These are phyloP conservation scores for Hymenoscyphus salicellus DNA, from an alignment of 2,329 filamentous ascomycete species.

Conservation along the genomic window DNA sequence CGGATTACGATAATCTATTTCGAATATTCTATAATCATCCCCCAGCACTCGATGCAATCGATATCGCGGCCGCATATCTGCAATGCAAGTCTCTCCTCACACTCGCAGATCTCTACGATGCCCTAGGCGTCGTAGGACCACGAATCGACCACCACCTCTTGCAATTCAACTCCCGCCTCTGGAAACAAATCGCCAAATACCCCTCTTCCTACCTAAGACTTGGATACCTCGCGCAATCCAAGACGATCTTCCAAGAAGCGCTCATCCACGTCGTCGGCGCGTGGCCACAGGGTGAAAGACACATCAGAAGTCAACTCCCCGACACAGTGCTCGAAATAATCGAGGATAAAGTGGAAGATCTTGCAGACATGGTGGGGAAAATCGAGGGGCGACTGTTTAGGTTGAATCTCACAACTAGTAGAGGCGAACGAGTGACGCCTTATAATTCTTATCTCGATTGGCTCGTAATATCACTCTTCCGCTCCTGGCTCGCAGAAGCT, in stretches of 20 bases:
- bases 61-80: slow-evolving; percentile 88
- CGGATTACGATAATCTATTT: slow-evolving; percentile 94
- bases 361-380: slow-evolving; percentile 76
- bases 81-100: slow-evolving; percentile 88
- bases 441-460: slow-evolving; percentile 81
- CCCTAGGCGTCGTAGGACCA: slow-evolving; percentile 79
- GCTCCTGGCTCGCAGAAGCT: slow-evolving; percentile 90
- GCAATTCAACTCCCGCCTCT: slow-evolving; percentile 84
- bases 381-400: slow-evolving; percentile 81
- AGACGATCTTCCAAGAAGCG: slow-evolving; percentile 81
- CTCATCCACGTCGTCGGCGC: slow-evolving; percentile 92
- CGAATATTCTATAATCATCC: slow-evolving; percentile 94
- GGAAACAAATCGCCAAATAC: slow-evolving; percentile 96
- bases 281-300: slow-evolving; percentile 79
- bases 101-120: slow-evolving; percentile 93
- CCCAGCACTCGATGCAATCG: slow-evolving; percentile 75
- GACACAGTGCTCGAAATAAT: slow-evolving; percentile 80
- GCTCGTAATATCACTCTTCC: slow-evolving; percentile 82
- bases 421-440: slow-evolving; percentile 80
- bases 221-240: slow-evolving; percentile 79
- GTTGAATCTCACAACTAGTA: slow-evolving; percentile 68
- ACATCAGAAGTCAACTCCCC: slow-evolving; percentile 69
- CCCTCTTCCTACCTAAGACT: slow-evolving; percentile 88
- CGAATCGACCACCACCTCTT: slow-evolving; percentile 91
- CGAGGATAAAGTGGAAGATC: slow-evolving; percentile 90